Percentiles rank a stretch among this genome's conserved stretches.
These are phyloP conservation scores for Trifolium fragiferum DNA, from an alignment of 306 rosid species.

Conservation along the genomic window DNA sequence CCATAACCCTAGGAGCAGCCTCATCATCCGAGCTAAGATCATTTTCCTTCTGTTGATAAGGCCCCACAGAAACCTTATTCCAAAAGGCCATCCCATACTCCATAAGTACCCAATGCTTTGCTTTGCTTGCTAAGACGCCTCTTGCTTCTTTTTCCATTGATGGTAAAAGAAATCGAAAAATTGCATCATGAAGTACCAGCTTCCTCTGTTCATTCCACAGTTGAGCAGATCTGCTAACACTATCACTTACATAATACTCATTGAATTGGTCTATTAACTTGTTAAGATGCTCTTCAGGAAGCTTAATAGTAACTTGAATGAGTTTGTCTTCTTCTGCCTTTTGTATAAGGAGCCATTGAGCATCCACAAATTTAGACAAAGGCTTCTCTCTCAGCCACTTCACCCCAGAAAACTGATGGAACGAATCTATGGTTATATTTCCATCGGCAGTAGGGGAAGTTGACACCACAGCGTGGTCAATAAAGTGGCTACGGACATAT, in stretches of 20 bases:
- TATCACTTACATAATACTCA: slow-evolving; percentile 89
- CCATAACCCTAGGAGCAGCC: slow-evolving; percentile 97
- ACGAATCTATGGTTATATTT: slow-evolving; percentile 76
- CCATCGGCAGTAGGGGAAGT: slow-evolving; percentile 90
- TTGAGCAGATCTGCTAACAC: slow-evolving; percentile 97
- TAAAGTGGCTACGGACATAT: slow-evolving; percentile 82
- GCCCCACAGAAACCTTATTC: slow-evolving; percentile 92
- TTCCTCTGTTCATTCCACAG: slow-evolving; percentile 98
- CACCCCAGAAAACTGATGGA: slow-evolving; percentile 84
- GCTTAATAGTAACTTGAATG: slow-evolving; percentile 87
- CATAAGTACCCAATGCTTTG: slow-evolving; percentile 80
- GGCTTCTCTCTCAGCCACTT: slow-evolving; percentile 97
- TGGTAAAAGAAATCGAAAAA: slow-evolving; percentile 81
- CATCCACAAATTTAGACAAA: slow-evolving; percentile 79
- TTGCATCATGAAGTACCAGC: slow-evolving; percentile 85
- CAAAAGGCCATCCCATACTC: slow-evolving; percentile 89
- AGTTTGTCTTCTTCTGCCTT: slow-evolving; percentile 97
- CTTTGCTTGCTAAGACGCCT: slow-evolving; percentile 70
- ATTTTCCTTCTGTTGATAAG: slow-evolving; percentile 90
- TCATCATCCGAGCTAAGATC: slow-evolving; percentile 85
- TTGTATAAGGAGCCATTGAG: slow-evolving; percentile 95
- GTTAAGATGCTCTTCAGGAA: slow-evolving; percentile 72
- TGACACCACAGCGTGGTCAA: slow-evolving; percentile 85
- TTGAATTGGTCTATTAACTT: slow-evolving; percentile 82
- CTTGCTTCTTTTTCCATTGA: slow-evolving; percentile 98